Percentiles rank a stretch among this genome's conserved stretches.
phyloP scores from a whole-genome alignment of 352 stramenopile genomes.

The Globisporangium middletonii region DNA sequence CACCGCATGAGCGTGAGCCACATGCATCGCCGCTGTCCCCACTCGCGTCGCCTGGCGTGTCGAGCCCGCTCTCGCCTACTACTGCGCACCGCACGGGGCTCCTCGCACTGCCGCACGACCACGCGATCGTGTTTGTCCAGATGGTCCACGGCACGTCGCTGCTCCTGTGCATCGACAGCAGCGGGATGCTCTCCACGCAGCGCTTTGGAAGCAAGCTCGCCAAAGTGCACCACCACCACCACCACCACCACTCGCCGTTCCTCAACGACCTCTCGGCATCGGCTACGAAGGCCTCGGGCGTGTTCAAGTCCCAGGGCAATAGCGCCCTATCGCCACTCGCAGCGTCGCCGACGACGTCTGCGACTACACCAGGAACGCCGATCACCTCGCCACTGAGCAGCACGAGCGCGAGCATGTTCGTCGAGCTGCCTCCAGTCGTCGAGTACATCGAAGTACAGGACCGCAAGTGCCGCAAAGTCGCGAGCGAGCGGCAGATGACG shows the following conservation, averaged over 20 bases:
- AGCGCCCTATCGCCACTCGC: not conserved
- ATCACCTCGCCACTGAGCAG: slow-evolving; percentile 6
- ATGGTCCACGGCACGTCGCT: slow-evolving; percentile 35
- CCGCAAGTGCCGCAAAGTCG: slow-evolving; percentile 52
- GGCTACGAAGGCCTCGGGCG: slow-evolving; percentile 30
- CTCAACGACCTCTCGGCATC: slow-evolving; percentile 37
- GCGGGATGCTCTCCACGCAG: slow-evolving; percentile 64
- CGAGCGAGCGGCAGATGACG: slow-evolving; percentile 38
- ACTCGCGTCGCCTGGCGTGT: not conserved
- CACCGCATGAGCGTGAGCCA: not conserved
- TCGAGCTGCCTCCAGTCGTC: slow-evolving; percentile 16
- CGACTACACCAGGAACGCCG: not conserved
- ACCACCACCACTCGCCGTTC: slow-evolving; percentile 33
- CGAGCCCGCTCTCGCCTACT: not conserved
- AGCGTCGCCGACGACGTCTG: not conserved
- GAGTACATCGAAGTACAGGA: slow-evolving; percentile 62
- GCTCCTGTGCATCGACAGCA: slow-evolving; percentile 66
- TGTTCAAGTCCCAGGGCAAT: slow-evolving; percentile 27
- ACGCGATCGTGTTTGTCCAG: slow-evolving; percentile 46
- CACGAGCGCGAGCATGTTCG: not conserved
- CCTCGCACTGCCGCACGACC: slow-evolving; percentile 52
- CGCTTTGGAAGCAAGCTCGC: slow-evolving; percentile 47
- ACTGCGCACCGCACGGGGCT: slow-evolving; percentile 9
- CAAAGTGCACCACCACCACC: slow-evolving; percentile 35
- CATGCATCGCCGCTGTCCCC: not conserved